Conservation (phyloP, 306 rosid genomes). For the Cicer yamashitae region DNA sequence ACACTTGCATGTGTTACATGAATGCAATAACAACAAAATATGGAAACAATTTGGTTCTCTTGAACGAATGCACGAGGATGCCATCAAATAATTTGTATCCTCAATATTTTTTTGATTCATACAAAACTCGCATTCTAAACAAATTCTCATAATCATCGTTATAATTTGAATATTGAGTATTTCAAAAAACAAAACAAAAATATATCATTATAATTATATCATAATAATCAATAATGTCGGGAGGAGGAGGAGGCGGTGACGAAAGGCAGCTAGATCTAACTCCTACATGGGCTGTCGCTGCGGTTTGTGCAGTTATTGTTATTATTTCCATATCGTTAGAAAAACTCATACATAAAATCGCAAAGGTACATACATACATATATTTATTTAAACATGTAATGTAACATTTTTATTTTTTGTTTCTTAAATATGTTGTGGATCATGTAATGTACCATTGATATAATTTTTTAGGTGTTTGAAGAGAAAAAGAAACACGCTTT, state of each 20-base stretch:
- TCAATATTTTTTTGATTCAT: constrained; percentile 24
- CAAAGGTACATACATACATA: constrained; percentile 58
- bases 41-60: constrained; percentile 12
- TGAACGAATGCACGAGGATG: constrained; percentile 5
- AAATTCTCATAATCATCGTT: neutral
- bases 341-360: constrained; percentile 67
- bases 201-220: no score
- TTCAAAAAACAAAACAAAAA: no score
- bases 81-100: constrained; percentile 17
- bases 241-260: constrained; percentile 57
- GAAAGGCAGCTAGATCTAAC: constrained; percentile 73
- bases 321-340: constrained; percentile 75
- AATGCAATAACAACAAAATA: neutral
- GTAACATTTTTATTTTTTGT: neutral
- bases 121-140: constrained; percentile 14
- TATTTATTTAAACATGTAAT: neutral
- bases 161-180: neutral
- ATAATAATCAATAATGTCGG: constrained; percentile 50
- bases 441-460: neutral
- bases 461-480: constrained; percentile 59
- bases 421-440: constrained; percentile 1
- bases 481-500: constrained; percentile 66
- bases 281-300: constrained; percentile 93
- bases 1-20: neutral
- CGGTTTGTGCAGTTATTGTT: constrained; percentile 78